Percentiles rank a stretch among this genome's conserved stretches.
These are phyloP conservation scores for Russula olivacea DNA, from an alignment of 768 basidiomycete genomes.

Conservation along the genomic window DNA sequence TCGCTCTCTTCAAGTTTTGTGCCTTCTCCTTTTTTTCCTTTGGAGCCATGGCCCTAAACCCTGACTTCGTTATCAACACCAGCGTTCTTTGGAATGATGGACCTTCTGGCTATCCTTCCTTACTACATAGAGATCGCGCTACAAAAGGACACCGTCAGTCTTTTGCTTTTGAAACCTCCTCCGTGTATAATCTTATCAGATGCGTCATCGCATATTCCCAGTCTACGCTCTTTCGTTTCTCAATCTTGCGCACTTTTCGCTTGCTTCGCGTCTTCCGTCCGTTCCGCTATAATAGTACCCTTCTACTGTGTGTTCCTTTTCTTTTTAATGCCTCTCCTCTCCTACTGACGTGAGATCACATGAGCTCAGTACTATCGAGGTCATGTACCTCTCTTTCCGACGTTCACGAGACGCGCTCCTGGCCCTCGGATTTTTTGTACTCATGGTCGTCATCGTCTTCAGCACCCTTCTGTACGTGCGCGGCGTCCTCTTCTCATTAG, in stretches of 20 bases:
- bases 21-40: background rate
- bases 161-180: constrained; percentile 4
- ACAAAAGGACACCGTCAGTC: constrained; percentile 75
- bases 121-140: constrained; percentile 85
- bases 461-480: constrained; percentile 64
- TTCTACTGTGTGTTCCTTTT: constrained; percentile 52
- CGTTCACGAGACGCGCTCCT: constrained; percentile 82
- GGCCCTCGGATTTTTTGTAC: constrained; percentile 82
- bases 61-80: constrained; percentile 1
- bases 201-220: constrained; percentile 29
- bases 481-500: background rate
- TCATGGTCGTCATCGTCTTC: constrained; percentile 82
- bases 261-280: constrained; percentile 84
- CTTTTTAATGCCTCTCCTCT: background rate
- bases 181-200: background rate
- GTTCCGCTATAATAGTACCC: constrained; percentile 77
- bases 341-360: background rate
- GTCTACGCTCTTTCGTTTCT: constrained; percentile 86
- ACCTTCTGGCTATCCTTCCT: constrained; percentile 78
- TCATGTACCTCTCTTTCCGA: constrained; percentile 86
- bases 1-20: too few relatives aligned
- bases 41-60: background rate
- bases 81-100: constrained; percentile 84
- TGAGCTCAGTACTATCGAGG: constrained; percentile 66
- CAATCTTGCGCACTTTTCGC: constrained; percentile 85